Conservation (phyloP, 129 eudicot species). For the Flaveria bidentis region DNA sequence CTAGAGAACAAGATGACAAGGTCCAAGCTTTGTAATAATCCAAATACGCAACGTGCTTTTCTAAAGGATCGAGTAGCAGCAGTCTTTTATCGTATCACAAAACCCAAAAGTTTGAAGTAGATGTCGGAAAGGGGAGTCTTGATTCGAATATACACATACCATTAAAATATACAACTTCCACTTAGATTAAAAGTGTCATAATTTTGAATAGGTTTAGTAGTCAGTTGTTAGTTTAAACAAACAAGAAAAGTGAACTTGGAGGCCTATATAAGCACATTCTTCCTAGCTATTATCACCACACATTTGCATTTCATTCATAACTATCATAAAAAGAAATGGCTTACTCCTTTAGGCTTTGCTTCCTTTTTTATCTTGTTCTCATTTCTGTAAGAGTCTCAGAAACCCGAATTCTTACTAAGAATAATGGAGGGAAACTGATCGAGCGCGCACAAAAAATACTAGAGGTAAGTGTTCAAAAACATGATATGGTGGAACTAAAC, state of each 20-base stretch:
- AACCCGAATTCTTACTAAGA: constrained; percentile 33
- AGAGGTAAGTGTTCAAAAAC: constrained; percentile 38
- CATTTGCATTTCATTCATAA: constrained; percentile 3
- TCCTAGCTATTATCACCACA: constrained; percentile 26
- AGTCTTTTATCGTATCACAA: constrained; percentile 8
- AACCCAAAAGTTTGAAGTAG: constrained; percentile 7
- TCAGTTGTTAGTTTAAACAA: constrained; percentile 25
- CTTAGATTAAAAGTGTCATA: constrained; percentile 31
- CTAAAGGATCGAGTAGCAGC: constrained; percentile 15
- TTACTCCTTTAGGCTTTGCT: constrained; percentile 29
- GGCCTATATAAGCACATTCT: constrained; percentile 41
- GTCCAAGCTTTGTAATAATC: constrained; percentile 8
- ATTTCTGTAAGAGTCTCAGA: constrained; percentile 29
- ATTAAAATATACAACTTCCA: constrained; percentile 35
- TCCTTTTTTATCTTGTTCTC: constrained; percentile 37
- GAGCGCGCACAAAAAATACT: constrained; percentile 42
- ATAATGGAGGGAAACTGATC: constrained; percentile 34
- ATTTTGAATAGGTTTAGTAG: constrained; percentile 17
- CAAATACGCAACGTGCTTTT: constrained; percentile 7
- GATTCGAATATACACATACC: not conserved
- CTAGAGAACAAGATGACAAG: constrained; percentile 8
- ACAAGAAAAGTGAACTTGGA: constrained; percentile 24
- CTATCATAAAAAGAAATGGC: constrained; percentile 42
- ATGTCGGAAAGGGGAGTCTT: constrained; percentile 12
- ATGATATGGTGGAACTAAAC: constrained; percentile 31